Base-by-base conservation (phyloP, 2,329 filamentous ascomycete genomes). In the Alternaria novae-zelandiae region DNA sequence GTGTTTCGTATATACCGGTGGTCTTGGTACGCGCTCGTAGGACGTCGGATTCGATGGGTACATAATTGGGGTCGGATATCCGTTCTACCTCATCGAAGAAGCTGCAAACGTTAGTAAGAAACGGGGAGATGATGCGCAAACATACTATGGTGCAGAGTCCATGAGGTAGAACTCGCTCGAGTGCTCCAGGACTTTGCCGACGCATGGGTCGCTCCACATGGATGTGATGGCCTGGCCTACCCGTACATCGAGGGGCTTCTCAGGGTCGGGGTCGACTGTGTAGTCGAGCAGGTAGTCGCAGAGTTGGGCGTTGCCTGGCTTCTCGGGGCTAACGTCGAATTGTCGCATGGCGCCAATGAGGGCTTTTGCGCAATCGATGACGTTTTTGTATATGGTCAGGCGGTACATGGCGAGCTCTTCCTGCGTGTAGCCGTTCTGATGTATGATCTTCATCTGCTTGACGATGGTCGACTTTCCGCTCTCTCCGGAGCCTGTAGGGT, bases 381-480 rank as follows among this genome's bases (percentile, higher is more conserved):
- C 86, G 80, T 99, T 99, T 83, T 99, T 99, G 85, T 97, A 99
- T 64, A 99, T 94, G 32, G 96, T 98, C 66, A 97, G 89, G 63
- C 96, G 91, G 84, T 98, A 98, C 79, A 97, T 91, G 75, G 91
- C 91, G 54, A 98, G 86, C 82, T 99, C 96, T 74, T 98, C 95
- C 71, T 93, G 89, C 11, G 93, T 94, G 82, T 99, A 99, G 65
- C 96, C 96, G 83, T 97, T 97, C 75, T 98, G 91, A 78, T 99
- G 96, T 77, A 99, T 98, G 74, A 99, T 99, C 83, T 98, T 99
- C 96, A 99, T 99, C 86, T 99, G 96, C 83, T 99, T 99, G 72
- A 99, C 96, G 75, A 99, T 98, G 10, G 96, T 99, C 62, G 96
- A 98, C 83, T 99, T 99, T 72, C 96, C 96, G 82, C 95, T 98